Conservation (phyloP, 2,329 filamentous ascomycete genomes). For the Pyrenophora teres region DNA sequence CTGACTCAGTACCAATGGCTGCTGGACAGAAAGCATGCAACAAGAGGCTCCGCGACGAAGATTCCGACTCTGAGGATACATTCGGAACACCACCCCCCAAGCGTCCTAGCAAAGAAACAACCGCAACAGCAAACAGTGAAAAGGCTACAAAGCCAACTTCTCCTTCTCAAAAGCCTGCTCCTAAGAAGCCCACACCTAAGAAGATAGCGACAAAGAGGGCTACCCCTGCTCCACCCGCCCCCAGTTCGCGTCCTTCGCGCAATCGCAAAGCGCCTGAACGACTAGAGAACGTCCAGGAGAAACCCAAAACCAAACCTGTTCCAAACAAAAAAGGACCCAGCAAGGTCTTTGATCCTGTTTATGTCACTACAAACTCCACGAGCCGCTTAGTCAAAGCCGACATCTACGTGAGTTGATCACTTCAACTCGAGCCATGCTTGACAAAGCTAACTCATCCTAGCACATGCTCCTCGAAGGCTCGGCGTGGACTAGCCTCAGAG, state of each 20-base stretch:
- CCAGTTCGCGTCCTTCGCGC: constrained; percentile 29
- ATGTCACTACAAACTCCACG: constrained; percentile 39
- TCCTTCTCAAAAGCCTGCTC: constrained; percentile 6
- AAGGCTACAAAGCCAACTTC: not conserved
- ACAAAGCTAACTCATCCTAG: constrained; percentile 13
- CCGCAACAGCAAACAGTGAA: constrained; percentile 1
- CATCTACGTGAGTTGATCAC: constrained; percentile 26
- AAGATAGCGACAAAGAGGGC: constrained; percentile 13
- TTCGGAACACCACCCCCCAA: constrained; percentile 14
- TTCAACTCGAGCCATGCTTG: too few species aligned
- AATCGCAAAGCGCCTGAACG: constrained; percentile 38
- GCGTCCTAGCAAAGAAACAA: constrained; percentile 1
- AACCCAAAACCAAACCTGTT: constrained; percentile 9
- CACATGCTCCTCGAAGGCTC: constrained; percentile 39
- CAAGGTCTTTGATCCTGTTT: constrained; percentile 38
- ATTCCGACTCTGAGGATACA: not conserved
- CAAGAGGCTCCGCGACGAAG: constrained; percentile 17
- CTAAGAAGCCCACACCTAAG: constrained; percentile 10
- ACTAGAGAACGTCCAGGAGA: constrained; percentile 19
- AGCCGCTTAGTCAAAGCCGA: constrained; percentile 40
- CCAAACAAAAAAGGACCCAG: constrained; percentile 14
- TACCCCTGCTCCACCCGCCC: constrained; percentile 8
- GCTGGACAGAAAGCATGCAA: not conserved
- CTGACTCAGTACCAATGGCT: not conserved
- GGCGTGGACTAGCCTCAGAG: constrained; percentile 37